Evolutionary conservation across 2,329 filamentous ascomycete species (phyloP), one percentile per base, ranked within the genome.

Genomic region (Scedosporium minutisporum): DNA sequence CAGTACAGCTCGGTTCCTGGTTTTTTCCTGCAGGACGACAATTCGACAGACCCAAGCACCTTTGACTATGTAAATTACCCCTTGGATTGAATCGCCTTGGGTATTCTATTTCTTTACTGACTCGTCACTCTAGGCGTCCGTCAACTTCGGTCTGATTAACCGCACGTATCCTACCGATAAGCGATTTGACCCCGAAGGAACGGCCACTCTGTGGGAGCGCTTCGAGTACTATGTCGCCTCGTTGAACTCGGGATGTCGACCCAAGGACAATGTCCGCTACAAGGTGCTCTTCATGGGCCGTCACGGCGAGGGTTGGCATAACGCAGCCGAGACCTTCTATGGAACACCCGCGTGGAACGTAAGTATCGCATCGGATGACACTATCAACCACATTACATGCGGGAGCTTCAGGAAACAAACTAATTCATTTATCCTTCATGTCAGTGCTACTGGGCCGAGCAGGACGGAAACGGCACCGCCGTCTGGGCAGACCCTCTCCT

Each of bases 291-390:
- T 87, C 72, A 78, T 89, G 71, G 87, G 83, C 3, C 83, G 88
- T 46, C 88, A 91, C 69, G 88, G 88, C 23, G 82, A 91, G 72
- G 88, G 88, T 12, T 84, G 76, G 67, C 82, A 86, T 66, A 86
- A 86, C 66, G 79, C 78, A 6, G 87, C 87, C 14, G 85, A 89
- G 72, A 76, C 77, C 29, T 87, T 79, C 70, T 90, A 88, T 67
- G 87, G 87, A 57, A 89, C 86, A 0, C 81, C 84, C 1, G 84
- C 83, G 2, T 90, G 87, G 87, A 87, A 90, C 70, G 83, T 83
- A 71, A 67, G 82, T 75, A 16, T 25, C 12, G 1, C 23, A 14
- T n/a, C 38, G 14, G 3, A 4, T 46, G 4, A 16, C 42, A 16
- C 42, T 18, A 18, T 25, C 29, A 4, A 41, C n/a, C 59, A 21